These are phyloP conservation scores for Syzygium jambos DNA, from an alignment of 345 rosid genomes.

Conservation along the genomic window DNA sequence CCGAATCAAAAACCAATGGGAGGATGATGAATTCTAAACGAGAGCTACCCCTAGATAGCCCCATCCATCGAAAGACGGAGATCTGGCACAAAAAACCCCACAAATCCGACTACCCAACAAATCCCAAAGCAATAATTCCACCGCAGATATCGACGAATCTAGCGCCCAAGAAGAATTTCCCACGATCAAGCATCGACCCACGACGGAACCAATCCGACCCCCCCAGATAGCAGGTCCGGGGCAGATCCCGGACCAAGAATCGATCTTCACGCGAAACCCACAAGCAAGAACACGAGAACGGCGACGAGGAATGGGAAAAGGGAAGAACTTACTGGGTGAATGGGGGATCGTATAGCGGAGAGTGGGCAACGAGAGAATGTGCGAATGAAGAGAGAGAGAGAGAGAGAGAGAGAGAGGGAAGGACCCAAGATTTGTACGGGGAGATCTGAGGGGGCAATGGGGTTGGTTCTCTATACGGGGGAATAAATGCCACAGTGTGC, in stretches of 20 bases:
- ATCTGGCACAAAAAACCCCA: neutral
- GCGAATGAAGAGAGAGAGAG: neutral
- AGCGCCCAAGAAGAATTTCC: neutral
- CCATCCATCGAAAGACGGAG: neutral
- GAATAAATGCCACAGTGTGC: neutral
- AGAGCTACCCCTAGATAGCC: neutral
- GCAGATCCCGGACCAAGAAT: neutral
- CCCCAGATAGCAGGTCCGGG: neutral
- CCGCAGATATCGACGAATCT: neutral
- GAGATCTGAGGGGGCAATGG: constrained; percentile 1
- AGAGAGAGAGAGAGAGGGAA: neutral
- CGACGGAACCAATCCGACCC: neutral
- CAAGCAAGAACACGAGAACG: neutral
- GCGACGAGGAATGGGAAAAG: neutral
- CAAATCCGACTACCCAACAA: neutral
- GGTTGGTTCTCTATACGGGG: neutral
- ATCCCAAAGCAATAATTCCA: neutral
- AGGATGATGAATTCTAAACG: neutral
- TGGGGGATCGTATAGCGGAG: neutral
- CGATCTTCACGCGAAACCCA: neutral
- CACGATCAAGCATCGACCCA: neutral
- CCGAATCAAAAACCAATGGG: neutral
- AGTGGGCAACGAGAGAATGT: neutral
- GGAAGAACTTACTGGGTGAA: constrained; percentile 1
- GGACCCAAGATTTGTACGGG: neutral